Evolutionary conservation across 371 early-diverging fungal species (phyloP).

Genomic region (Mucor mucedo): DNA sequence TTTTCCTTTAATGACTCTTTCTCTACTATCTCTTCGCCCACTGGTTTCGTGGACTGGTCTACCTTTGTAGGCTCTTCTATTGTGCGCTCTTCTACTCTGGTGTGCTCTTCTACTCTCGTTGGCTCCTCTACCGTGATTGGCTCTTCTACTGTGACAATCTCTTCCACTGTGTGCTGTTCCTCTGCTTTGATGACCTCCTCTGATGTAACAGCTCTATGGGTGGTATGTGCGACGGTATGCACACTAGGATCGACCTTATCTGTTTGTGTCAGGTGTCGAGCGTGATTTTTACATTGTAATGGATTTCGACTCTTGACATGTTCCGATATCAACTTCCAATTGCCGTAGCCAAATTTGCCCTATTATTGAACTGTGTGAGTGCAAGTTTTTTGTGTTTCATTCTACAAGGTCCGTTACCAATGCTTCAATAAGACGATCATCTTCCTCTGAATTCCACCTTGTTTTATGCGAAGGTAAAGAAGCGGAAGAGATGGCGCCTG

Average conservation of each 20-base stretch:
- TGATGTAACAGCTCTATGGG: no score
- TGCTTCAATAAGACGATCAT: constrained; percentile 40
- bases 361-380: neutral
- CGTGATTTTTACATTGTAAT: constrained; percentile 73
- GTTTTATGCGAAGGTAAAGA: constrained; percentile 69
- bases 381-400: neutral
- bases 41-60: no score
- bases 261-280: constrained; percentile 60
- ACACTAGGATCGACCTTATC: constrained; percentile 42
- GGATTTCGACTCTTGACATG: constrained; percentile 64
- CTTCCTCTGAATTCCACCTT: constrained; percentile 58
- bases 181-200: no score
- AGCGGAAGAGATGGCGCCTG: constrained; percentile 48
- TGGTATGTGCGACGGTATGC: neutral
- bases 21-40: no score
- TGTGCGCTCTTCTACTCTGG: no score
- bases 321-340: constrained; percentile 65
- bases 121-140: no score
- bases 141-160: no score
- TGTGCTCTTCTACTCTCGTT: no score
- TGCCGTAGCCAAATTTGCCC: constrained; percentile 62
- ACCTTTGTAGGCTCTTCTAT: no score
- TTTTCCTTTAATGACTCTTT: no score
- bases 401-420: constrained; percentile 42
- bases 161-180: no score